Percentiles rank a stretch among this genome's conserved stretches.
These are phyloP conservation scores for Amoebophrya sp. DNA, from an alignment of 169 alveolate species.

Conservation along the genomic window DNA sequence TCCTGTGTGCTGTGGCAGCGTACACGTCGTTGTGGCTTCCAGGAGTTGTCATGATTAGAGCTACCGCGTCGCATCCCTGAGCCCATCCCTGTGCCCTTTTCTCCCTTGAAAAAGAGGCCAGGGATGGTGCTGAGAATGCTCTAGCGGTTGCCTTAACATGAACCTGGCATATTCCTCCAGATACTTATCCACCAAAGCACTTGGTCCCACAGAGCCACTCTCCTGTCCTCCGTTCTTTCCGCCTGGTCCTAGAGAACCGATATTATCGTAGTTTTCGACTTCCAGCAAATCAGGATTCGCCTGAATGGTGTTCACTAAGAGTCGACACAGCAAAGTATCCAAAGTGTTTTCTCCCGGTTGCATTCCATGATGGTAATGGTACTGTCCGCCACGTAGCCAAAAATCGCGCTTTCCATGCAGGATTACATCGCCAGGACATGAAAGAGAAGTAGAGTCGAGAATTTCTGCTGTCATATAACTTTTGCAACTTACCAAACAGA, in stretches of 20 bases:
- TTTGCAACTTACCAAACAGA: too few relatives aligned
- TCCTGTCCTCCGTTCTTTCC: too few relatives aligned
- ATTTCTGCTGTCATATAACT: too few relatives aligned
- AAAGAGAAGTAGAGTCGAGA: too few relatives aligned
- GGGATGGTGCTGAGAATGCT: too few relatives aligned
- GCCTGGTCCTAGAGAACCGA: neutral
- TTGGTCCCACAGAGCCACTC: too few relatives aligned
- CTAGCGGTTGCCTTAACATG: too few relatives aligned
- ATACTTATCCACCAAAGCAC: conserved; percentile 38
- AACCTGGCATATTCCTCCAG: conserved; percentile 37
- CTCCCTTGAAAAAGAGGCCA: too few relatives aligned
- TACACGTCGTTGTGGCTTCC: conserved; percentile 44
- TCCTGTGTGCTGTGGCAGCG: conserved; percentile 41
- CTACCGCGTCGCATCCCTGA: too few relatives aligned
- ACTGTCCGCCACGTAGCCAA: conserved; percentile 42
- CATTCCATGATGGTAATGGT: conserved; percentile 41
- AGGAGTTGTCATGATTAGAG: conserved; percentile 48
- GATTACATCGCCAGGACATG: conserved; percentile 42
- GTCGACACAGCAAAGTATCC: conserved; percentile 42
- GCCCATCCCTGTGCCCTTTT: too few relatives aligned
- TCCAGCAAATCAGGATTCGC: neutral
- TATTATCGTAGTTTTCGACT: neutral
- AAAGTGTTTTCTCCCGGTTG: conserved; percentile 42
- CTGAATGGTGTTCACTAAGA: conserved; percentile 24
- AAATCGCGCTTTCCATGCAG: conserved; percentile 39